Percentiles rank a stretch among this genome's conserved stretches.
Conservation (phyloP, 2,329 filamentous ascomycete species). For the Talaromyces verruculosus region DNA sequence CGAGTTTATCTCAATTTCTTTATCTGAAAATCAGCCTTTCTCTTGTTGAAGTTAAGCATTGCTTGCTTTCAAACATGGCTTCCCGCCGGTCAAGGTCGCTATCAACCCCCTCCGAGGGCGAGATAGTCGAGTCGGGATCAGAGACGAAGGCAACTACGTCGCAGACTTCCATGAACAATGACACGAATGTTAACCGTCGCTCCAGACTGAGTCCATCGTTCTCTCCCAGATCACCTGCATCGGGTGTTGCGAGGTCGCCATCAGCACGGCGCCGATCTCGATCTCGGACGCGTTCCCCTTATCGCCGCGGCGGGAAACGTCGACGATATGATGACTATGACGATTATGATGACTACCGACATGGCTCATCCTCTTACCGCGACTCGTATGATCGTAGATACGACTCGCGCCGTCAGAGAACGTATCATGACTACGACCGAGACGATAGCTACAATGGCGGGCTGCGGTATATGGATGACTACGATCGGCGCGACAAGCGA, state of each 20-base stretch:
- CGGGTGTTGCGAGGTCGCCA: constrained; percentile 52
- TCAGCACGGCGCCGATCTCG: constrained; percentile 51
- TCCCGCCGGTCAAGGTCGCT: constrained; percentile 51
- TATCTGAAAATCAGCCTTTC: constrained; percentile 14
- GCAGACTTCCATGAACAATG: constrained; percentile 66
- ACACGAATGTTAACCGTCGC: constrained; percentile 87
- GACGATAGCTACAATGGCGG: constrained; percentile 42
- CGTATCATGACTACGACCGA: constrained; percentile 55
- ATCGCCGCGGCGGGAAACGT: constrained; percentile 46
- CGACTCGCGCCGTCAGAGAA: constrained; percentile 41
- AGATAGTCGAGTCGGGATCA: constrained; percentile 74
- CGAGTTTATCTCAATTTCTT: constrained; percentile 23
- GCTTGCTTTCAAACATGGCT: constrained; percentile 42
- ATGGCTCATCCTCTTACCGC: constrained; percentile 27
- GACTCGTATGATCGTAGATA: constrained; percentile 43
- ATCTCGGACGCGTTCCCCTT: constrained; percentile 42
- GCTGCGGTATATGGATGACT: constrained; percentile 54
- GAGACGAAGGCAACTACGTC: constrained; percentile 81
- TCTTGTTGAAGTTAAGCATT: constrained; percentile 11
- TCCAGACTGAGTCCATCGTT: constrained; percentile 68
- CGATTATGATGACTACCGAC: constrained; percentile 36
- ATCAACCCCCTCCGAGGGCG: constrained; percentile 79
- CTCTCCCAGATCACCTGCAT: constrained; percentile 51
- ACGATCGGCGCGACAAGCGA: constrained; percentile 54
- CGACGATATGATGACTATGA: constrained; percentile 41